Evolutionary conservation across 106 monocot species (phyloP).

Genomic region (Allium cepa): DNA sequence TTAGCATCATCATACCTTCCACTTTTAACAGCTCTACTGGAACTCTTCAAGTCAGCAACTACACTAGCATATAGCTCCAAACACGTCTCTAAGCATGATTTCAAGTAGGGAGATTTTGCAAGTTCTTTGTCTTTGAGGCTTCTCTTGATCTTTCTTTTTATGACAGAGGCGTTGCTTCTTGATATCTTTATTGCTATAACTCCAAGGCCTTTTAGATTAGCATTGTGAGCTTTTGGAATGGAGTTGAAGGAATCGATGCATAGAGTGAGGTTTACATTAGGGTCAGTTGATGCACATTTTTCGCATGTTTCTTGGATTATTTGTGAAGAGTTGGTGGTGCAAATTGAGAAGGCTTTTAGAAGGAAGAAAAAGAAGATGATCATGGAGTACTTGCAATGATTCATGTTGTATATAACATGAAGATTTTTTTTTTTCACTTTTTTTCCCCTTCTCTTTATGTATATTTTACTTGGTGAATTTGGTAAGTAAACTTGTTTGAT

Average conservation of each 20-base stretch:
- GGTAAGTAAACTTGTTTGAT: too few relatives aligned
- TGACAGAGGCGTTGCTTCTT: neutral
- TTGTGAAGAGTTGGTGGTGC: neutral
- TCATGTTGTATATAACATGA: neutral
- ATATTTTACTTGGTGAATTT: too few relatives aligned
- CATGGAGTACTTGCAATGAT: neutral
- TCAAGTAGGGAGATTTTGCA: neutral
- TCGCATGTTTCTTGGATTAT: constrained; percentile 9
- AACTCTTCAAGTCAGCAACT: neutral
- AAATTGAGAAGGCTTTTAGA: neutral
- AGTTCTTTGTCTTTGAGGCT: neutral
- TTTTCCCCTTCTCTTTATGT: neutral
- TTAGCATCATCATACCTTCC: constrained; percentile 6
- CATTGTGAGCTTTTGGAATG: neutral
- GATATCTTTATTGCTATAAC: constrained; percentile 8
- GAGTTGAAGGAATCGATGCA: constrained; percentile 12
- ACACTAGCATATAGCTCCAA: constrained; percentile 3
- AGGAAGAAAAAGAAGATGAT: constrained; percentile 17
- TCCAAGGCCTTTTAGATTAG: constrained; percentile 10
- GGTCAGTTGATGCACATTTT: neutral
- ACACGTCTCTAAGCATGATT: neutral
- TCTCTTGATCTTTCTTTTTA: neutral
- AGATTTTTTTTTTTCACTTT: neutral
- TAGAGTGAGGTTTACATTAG: constrained; percentile 7
- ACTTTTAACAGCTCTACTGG: neutral